Base-by-base conservation (phyloP, 306 rosid species). In the Trifolium repens region DNA sequence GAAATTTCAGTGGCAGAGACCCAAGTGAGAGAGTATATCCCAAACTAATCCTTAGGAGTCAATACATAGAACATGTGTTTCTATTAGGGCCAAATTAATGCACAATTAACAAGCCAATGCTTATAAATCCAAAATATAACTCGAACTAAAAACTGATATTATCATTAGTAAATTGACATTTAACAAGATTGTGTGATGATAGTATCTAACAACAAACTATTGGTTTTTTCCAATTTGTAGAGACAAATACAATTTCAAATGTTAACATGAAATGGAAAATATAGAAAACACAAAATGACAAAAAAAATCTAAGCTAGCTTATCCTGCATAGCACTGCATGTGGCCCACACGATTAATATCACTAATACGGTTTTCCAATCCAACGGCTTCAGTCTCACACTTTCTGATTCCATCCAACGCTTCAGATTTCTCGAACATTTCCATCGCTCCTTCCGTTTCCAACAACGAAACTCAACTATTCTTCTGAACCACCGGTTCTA, bases 291-390 rank as follows among this genome's bases (percentile, higher is more conserved):
- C 40, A 11, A 17, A 55, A 27, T 42, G 14, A 22, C 34, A 54
- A 9, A 50, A 22, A 55, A 22, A 34, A 57, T 7, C 64, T 53
- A 53, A 19, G 35, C 17, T 5, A 22, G 67, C 12, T 14, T 30
- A 65, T 17, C 69, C 55, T 46, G 71, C 74, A 77, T 62, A 14
- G 69, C 84, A 77, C 22, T 77, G 71, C 78, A 73, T 52, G 9
- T 26, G 52, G 12, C 4, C 24, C 17, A 3, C 16, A 17, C 9
- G 17, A 64, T 52, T 34, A 50, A 1, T n/a, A 26, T 15, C 62
- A 19, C 44, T 11, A 0, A 16, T 22, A 7, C 15, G 30, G 14
- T 43, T 53, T 15, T 14, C 22, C 61, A 58, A 64, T 47, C 71
- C 86, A 16, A 13, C 70, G 27, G 44, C 68, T 64, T 14, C 12